Evolutionary conservation across 768 basidiomycete species (phyloP), one percentile per base, ranked within the genome.

Genomic region (Boletus speciosus): DNA sequence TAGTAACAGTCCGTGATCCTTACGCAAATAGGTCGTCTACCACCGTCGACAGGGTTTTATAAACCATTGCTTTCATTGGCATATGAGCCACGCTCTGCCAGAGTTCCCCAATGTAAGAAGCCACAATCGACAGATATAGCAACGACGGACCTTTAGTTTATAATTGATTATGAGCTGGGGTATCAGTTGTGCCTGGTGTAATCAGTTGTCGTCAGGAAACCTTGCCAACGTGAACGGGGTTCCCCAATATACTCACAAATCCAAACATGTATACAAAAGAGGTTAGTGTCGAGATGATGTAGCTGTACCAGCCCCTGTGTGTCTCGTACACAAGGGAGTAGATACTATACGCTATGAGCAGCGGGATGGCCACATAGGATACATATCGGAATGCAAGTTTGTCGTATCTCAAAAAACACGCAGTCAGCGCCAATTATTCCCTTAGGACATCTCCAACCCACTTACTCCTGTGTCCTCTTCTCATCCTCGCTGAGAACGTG

Each of bases 41-140:
- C 45, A 91, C 88, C 1, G 87, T 91, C 42, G 91, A 88, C 54
- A 96, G 77, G 2, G 90, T 85, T 75, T 96, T 97, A 79, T 93
- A 96, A 61, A 94, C 86, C 91, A 98, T 93, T 4, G 95, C 90
- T 70, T 95, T 97, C 88, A 97, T 95, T 19, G 95, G 95, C 88
- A 98, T 93, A 69, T 98, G 96, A 42, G 96, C 89, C 35, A 97
- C 94, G 69, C 88, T 93, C 88, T 94, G 74, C 27, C 50, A 14
- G 43, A 38, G 34, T 51, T 19, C 29, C 21, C 43, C 27, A 44
- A 59, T 61, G 38, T 19, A 19, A 56, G 51, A 32, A 35, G 23
- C 16, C 19, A 52, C 49, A 47, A 35, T 27, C 21, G 23, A 54
- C n/a, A 39, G 55, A 55, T 49, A 54, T 54, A 46, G 61, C 21